A percentile compares a stretch with the other conserved stretches of the same genome.
These are phyloP conservation scores for Wickerhamomyces canadensis DNA, from an alignment of 805 yeast genomes.

Conservation along the genomic window DNA sequence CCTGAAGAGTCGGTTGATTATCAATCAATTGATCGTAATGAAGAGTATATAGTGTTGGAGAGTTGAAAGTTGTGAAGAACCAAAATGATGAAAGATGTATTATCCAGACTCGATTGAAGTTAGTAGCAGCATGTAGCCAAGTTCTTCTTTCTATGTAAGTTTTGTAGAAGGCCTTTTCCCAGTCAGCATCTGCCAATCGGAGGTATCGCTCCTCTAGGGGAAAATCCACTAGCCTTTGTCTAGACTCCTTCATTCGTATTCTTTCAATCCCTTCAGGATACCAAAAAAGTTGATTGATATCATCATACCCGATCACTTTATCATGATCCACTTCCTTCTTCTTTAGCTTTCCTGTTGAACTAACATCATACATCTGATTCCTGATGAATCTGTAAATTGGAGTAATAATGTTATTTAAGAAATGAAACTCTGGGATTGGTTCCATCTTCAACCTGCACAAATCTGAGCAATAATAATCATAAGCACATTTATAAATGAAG, in stretches of 20 bases:
- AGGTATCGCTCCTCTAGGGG: slow-evolving; percentile 49
- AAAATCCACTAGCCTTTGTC: slow-evolving; percentile 43
- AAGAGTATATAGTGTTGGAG: slow-evolving; percentile 63
- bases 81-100: slow-evolving; percentile 72
- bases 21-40: slow-evolving; percentile 47
- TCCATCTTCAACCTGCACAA: slow-evolving; percentile 12
- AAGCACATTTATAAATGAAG: slow-evolving; percentile 76
- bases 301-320: slow-evolving; percentile 79
- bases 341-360: slow-evolving; percentile 40
- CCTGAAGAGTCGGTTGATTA: slow-evolving; percentile 57
- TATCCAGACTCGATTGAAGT: slow-evolving; percentile 77
- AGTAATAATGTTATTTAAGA: slow-evolving; percentile 61
- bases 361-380: slow-evolving; percentile 44
- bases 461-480: slow-evolving; percentile 51
- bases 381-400: slow-evolving; percentile 62
- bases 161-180: slow-evolving; percentile 67
- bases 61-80: slow-evolving; percentile 69
- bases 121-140: slow-evolving; percentile 70
- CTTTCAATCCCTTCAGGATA: slow-evolving; percentile 64
- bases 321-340: slow-evolving; percentile 59
- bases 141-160: slow-evolving; percentile 70
- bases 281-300: slow-evolving; percentile 86
- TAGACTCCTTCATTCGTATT: slow-evolving; percentile 40
- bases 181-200: slow-evolving; percentile 46
- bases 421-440: slow-evolving; percentile 36